Conservation (phyloP, 768 basidiomycete species). For the Lentinula lateritia region DNA sequence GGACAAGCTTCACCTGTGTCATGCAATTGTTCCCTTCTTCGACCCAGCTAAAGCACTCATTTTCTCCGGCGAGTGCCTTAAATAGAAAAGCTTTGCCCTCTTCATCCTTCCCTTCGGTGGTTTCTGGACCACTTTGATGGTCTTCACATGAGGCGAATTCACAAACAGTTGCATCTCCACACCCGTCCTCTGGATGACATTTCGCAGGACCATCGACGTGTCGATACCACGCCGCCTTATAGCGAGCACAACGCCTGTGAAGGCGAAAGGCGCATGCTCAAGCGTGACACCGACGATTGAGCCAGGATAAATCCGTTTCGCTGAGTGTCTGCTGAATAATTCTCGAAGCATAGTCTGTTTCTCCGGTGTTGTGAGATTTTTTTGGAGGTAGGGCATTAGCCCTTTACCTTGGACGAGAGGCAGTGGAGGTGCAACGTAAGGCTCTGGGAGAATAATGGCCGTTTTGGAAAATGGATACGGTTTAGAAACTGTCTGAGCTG, state of each 20-base stretch:
- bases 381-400: slow-evolving; percentile 68
- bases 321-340: slow-evolving; percentile 69
- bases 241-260: slow-evolving; percentile 85
- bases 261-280: slow-evolving; percentile 72
- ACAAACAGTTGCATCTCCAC: slow-evolving; percentile 92
- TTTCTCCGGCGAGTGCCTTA: slow-evolving; percentile 78
- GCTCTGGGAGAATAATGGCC: slow-evolving; percentile 47
- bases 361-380: slow-evolving; percentile 58
- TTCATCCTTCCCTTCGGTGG: slow-evolving; percentile 61
- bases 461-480: slow-evolving; percentile 72
- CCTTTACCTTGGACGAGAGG: slow-evolving; percentile 56
- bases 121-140: slow-evolving; percentile 71
- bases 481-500: slow-evolving; percentile 20
- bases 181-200: slow-evolving; percentile 86
- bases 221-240: slow-evolving; percentile 80
- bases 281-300: slow-evolving; percentile 81
- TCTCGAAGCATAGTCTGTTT: slow-evolving; percentile 64
- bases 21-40: slow-evolving; percentile 19
- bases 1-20: slow-evolving; percentile 18
- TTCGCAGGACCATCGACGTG: slow-evolving; percentile 85
- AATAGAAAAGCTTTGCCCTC: slow-evolving; percentile 78
- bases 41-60: slow-evolving; percentile 69
- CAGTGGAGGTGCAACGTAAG: slow-evolving; percentile 35
- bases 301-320: slow-evolving; percentile 68
- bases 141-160: slow-evolving; percentile 81